These are phyloP conservation scores for Entamoeba invadens DNA, from an alignment of 208 protist genomes.

Conservation along the genomic window DNA sequence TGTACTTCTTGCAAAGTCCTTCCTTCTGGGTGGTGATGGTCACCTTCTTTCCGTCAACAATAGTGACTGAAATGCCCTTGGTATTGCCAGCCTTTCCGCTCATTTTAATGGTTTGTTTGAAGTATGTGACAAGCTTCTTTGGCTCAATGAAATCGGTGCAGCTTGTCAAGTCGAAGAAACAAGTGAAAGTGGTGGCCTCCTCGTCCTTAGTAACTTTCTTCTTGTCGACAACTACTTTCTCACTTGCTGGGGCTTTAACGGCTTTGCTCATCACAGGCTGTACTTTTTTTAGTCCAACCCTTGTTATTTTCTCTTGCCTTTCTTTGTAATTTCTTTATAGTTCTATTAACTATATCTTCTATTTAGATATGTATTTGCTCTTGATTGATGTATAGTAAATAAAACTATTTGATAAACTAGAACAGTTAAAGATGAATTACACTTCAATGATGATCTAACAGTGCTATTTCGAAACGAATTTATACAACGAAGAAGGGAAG, in stretches of 20 bases:
- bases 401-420: too few species aligned
- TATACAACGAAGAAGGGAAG: background rate
- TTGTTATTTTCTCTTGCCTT: background rate
- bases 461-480: background rate
- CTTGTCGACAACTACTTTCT: background rate
- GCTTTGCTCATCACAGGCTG: background rate
- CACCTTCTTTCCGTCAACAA: background rate
- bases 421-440: too few species aligned
- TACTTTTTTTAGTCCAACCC: background rate
- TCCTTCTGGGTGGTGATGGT: background rate
- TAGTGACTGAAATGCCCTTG: background rate
- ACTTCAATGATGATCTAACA: too few species aligned
- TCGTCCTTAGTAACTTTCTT: background rate
- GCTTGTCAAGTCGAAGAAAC: background rate
- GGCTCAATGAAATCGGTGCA: background rate
- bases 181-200: background rate
- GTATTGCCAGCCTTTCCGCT: background rate
- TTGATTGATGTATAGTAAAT: too few species aligned
- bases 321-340: too few species aligned
- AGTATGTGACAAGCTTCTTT: background rate
- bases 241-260: background rate
- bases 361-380: too few species aligned
- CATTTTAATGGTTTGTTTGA: background rate
- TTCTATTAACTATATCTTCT: too few species aligned
- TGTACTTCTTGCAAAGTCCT: slow-evolving; percentile 14